These are phyloP conservation scores for Fusarium denticulatum DNA, from an alignment of 2,329 filamentous ascomycete species.

Conservation along the genomic window DNA sequence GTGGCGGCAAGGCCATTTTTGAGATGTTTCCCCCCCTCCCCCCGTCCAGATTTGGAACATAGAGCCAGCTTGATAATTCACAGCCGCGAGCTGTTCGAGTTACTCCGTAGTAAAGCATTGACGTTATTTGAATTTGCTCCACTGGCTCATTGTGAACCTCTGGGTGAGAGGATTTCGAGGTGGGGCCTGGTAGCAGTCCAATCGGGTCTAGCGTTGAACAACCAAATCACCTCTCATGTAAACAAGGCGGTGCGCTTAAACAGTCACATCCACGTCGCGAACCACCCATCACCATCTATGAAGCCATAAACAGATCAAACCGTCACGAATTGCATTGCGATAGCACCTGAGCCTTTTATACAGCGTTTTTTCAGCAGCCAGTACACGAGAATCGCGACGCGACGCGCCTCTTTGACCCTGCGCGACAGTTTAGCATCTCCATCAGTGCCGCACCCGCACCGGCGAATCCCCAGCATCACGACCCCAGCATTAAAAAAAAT, in stretches of 20 bases:
- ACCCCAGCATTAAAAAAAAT: slow-evolving; percentile 24
- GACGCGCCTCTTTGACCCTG: slow-evolving; percentile 28
- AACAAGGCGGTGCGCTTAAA: slow-evolving; percentile 44
- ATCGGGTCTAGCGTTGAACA: slow-evolving; percentile 33
- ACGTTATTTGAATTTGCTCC: slow-evolving; percentile 10
- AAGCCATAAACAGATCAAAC: slow-evolving; percentile 17
- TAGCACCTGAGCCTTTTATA: neutral
- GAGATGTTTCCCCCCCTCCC: neutral
- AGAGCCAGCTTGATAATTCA: neutral
- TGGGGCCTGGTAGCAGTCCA: slow-evolving; percentile 23
- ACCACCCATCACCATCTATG: slow-evolving; percentile 32
- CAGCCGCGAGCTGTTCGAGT: neutral
- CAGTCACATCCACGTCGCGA: slow-evolving; percentile 43
- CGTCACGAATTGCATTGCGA: slow-evolving; percentile 27
- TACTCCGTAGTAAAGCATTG: slow-evolving; percentile 4
- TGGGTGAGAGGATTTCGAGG: slow-evolving; percentile 9
- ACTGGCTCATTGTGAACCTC: neutral
- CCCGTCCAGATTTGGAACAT: neutral
- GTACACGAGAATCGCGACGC: slow-evolving; percentile 24
- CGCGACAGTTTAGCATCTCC: slow-evolving; percentile 28
- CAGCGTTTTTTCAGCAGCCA: neutral
- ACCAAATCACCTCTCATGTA: slow-evolving; percentile 44
- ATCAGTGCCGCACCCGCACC: slow-evolving; percentile 10
- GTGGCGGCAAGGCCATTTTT: neutral
- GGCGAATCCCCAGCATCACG: slow-evolving; percentile 31